Conservation (phyloP, 148 eudicot genomes). For the Suaeda aralocaspica region DNA sequence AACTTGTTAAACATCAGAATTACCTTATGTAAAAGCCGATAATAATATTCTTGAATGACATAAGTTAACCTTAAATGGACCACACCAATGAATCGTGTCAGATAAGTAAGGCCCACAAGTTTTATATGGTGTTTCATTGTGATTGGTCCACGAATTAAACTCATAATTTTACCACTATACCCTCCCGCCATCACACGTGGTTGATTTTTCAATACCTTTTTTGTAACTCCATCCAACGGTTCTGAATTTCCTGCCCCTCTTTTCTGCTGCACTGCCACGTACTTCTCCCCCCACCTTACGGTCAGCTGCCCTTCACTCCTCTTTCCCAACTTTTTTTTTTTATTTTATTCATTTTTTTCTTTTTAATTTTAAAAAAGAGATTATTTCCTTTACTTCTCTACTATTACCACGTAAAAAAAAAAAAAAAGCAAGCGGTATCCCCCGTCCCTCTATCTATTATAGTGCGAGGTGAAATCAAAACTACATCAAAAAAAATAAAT, state of each 20-base stretch:
- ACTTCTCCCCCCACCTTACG: slow-evolving; percentile 8
- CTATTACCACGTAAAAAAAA: not conserved
- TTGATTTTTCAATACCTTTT: not conserved
- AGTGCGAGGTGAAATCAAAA: no score
- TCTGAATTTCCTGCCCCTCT: slow-evolving; percentile 7
- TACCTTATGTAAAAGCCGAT: no score
- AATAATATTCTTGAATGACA: no score
- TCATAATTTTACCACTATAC: not conserved
- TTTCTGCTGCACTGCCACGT: no score
- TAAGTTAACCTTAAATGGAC: slow-evolving; percentile 17
- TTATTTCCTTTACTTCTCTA: not conserved
- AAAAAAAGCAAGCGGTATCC: slow-evolving; percentile 17
- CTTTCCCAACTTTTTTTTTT: not conserved
- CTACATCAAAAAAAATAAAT: no score
- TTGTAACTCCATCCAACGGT: slow-evolving; percentile 28
- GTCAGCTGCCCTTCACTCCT: slow-evolving; percentile 3
- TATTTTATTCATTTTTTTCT: no score
- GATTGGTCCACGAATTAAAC: slow-evolving; percentile 28
- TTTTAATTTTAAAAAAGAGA: not conserved
- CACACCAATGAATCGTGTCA: slow-evolving; percentile 24
- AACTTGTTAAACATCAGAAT: no score
- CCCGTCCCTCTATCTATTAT: not conserved
- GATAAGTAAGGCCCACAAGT: slow-evolving; percentile 14
- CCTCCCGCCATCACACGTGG: slow-evolving; percentile 25
- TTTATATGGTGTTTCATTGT: not conserved